Percentiles rank a stretch among this genome's conserved stretches.
Conservation (phyloP, 164 flowering plant species). For the Magnolia changhungtana region DNA sequence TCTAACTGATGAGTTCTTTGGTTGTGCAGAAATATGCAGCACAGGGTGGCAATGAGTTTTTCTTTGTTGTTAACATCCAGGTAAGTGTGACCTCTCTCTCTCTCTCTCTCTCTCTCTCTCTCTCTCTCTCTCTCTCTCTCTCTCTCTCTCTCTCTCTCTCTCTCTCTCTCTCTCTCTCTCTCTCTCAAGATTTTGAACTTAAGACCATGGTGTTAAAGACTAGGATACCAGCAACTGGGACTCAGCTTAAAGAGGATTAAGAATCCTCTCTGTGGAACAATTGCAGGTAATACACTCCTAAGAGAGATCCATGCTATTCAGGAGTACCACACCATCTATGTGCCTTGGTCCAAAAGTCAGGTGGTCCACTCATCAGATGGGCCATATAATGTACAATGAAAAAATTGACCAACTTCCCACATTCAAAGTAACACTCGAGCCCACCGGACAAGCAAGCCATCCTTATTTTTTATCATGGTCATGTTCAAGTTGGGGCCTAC, state of each 20-base stretch:
- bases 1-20: constrained; percentile 13
- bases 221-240: no score
- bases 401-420: neutral
- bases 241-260: no score
- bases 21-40: constrained; percentile 67
- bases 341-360: neutral
- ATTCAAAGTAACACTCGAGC: neutral
- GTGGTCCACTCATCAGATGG: neutral
- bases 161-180: no score
- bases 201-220: no score
- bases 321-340: neutral
- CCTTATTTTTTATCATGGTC: no score
- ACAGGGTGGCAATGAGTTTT: constrained; percentile 76
- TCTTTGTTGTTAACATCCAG: constrained; percentile 84
- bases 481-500: no score
- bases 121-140: neutral
- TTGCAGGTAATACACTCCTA: no score
- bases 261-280: no score
- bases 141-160: no score
- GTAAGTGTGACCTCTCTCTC: constrained; percentile 27
- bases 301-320: neutral
- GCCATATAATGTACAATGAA: neutral
- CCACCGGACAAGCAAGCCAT: neutral
- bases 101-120: no score
- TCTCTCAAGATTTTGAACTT: no score